Evolutionary conservation across 805 yeast genomes (phyloP), one percentile per base, ranked within the genome.

Genomic region (Nakazawaea anatomiae): DNA sequence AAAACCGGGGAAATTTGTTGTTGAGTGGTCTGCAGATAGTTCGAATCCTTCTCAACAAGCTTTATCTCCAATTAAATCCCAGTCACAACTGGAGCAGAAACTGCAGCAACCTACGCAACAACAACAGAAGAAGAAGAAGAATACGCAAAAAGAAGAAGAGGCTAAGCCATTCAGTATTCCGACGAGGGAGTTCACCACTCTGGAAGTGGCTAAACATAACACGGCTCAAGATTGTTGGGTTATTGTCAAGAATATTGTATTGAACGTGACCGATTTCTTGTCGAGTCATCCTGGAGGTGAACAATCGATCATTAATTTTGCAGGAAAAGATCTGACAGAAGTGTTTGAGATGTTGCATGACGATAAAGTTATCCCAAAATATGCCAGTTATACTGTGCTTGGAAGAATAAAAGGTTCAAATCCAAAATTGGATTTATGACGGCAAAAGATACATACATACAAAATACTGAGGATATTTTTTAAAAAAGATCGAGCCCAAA

Each of bases 221-320:
- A 69, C 61, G 2, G 61, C 63, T 4, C 58, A 62, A 35, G 80
- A 77, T 51, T 79, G 83, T 60, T 78, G 83, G 83, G 72, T 77
- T 36, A 68, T 78, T 14, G 73, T 79, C 38, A 77, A 79, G 57
- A 73, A 76, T 54, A 78, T 75, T 1, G 82, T 79, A 4, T 57
- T 79, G 51, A 76, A 79, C 58, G 67, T 71, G 44, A 72, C 82
- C 0, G 55, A 68, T 11, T 78, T 79, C 55, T 60, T 76, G 52
- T 54, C 60, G 12, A 66, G 70, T 56, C 85, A 80, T 63, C 85
- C 86, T 32, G 95, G 95, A 65, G 95, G 95, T 52, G 86, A 80
- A 55, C 90, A 83, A 60, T 82, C 85, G 32, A 74, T 87, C 48
- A 62, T 76, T 35, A 90, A 84, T 56, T 73, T 76, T 58, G 94